Evolutionary conservation across 1,284 basidiomycete species (phyloP).

Genomic region (Ceratobasidium sp.): DNA sequence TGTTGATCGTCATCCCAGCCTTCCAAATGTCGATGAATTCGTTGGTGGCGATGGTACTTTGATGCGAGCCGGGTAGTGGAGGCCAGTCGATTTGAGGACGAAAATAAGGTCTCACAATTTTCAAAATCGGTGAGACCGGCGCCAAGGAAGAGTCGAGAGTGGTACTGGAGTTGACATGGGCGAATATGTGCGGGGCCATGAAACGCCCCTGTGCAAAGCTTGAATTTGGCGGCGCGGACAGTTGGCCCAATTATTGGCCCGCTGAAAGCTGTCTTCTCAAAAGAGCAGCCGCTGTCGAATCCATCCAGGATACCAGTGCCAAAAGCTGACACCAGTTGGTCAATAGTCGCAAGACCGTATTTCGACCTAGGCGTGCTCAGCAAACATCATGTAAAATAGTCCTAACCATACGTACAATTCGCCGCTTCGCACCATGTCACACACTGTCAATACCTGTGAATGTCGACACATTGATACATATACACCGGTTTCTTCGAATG

Average conservation of each 20-base stretch:
- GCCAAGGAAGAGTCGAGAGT: slow-evolving; percentile 54
- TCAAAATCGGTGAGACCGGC: slow-evolving; percentile 59
- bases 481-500: slow-evolving; percentile 56
- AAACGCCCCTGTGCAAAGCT: slow-evolving; percentile 54
- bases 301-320: slow-evolving; percentile 52
- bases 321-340: slow-evolving; percentile 52
- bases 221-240: slow-evolving; percentile 28
- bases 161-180: slow-evolving; percentile 55
- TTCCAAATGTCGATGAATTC: slow-evolving; percentile 49
- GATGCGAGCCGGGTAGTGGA: slow-evolving; percentile 51
- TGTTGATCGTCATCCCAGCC: slow-evolving; percentile 1
- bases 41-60: slow-evolving; percentile 54
- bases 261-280: slow-evolving; percentile 52
- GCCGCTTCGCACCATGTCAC: slow-evolving; percentile 59
- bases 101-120: slow-evolving; percentile 57
- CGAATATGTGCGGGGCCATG: slow-evolving; percentile 59
- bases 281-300: slow-evolving; percentile 59
- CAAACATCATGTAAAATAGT: not conserved
- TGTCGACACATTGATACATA: slow-evolving; percentile 58
- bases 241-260: slow-evolving; percentile 52
- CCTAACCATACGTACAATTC: slow-evolving; percentile 52
- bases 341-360: slow-evolving; percentile 56
- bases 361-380: slow-evolving; percentile 54
- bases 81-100: slow-evolving; percentile 55
- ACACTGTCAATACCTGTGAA: slow-evolving; percentile 55